These are phyloP conservation scores for Colletotrichum viniferum DNA, from an alignment of 2,329 filamentous ascomycete species.

Conservation along the genomic window DNA sequence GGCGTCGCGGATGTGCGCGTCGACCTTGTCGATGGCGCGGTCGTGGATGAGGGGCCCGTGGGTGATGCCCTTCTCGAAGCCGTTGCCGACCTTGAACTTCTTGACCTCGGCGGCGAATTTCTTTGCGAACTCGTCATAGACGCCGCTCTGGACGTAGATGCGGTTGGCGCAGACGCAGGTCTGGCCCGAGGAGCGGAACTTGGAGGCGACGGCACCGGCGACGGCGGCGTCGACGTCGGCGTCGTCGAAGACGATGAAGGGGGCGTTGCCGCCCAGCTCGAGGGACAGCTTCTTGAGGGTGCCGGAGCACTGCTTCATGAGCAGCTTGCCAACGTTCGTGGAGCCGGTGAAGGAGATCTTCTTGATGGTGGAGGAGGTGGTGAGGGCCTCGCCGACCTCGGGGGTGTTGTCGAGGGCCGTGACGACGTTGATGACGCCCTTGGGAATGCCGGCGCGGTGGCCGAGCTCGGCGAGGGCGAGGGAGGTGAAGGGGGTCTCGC, in stretches of 20 bases:
- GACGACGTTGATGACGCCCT: slow-evolving; percentile 89
- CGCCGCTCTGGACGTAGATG: slow-evolving; percentile 77
- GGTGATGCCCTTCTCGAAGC: slow-evolving; percentile 72
- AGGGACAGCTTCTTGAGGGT: slow-evolving; percentile 86
- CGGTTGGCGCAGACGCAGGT: slow-evolving; percentile 93
- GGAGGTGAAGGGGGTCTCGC: slow-evolving; percentile 90
- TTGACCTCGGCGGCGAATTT: slow-evolving; percentile 75
- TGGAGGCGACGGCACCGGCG: slow-evolving; percentile 79
- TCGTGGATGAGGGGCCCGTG: slow-evolving; percentile 87
- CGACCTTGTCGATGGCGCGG: slow-evolving; percentile 79
- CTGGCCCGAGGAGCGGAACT: slow-evolving; percentile 94
- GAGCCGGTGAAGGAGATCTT: slow-evolving; percentile 96
- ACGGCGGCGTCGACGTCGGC: slow-evolving; percentile 88
- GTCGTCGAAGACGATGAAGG: slow-evolving; percentile 97
- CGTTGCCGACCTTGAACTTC: slow-evolving; percentile 76
- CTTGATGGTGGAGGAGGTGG: slow-evolving; percentile 75
- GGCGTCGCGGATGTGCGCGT: slow-evolving; percentile 81
- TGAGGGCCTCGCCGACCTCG: slow-evolving; percentile 77
- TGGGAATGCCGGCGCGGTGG: slow-evolving; percentile 84
- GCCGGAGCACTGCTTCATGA: slow-evolving; percentile 87
- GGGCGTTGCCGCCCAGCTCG: slow-evolving; percentile 93
- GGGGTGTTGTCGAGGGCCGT: slow-evolving; percentile 81
- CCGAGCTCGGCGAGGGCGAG: slow-evolving; percentile 88
- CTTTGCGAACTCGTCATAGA: slow-evolving; percentile 76
- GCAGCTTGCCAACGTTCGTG: slow-evolving; percentile 68